Evolutionary conservation across 352 stramenopile species (phyloP).

Genomic region (Labyrinthula sp.): DNA sequence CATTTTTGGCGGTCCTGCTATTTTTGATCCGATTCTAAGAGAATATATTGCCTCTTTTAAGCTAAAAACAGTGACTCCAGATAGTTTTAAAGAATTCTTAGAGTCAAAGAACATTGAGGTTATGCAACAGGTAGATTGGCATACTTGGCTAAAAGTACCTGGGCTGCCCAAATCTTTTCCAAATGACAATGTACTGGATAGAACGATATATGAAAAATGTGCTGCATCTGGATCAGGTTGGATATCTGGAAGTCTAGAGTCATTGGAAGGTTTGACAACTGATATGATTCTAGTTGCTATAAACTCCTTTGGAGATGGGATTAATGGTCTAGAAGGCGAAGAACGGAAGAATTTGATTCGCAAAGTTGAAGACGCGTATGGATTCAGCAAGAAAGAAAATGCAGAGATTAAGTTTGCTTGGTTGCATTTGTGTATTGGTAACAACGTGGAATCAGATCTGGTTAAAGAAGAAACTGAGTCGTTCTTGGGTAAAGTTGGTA

Average conservation of each 20-base stretch:
- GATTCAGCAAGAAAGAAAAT: conserved; percentile 46
- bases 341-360: no score
- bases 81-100: conserved; percentile 50
- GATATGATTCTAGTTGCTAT: conserved; percentile 35
- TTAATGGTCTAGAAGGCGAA: conserved; percentile 35
- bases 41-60: conserved; percentile 66
- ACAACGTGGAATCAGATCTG: conserved; percentile 38
- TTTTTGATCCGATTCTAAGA: conserved; percentile 65
- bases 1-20: conserved; percentile 39
- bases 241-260: no score
- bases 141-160: conserved; percentile 60
- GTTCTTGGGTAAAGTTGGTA: conserved; percentile 32
- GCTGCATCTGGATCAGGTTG: not conserved
- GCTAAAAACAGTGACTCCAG: conserved; percentile 56
- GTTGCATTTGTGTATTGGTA: conserved; percentile 42
- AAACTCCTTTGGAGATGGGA: conserved; percentile 25
- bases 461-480: conserved; percentile 45
- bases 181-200: conserved; percentile 17
- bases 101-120: conserved; percentile 29
- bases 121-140: conserved; percentile 60
- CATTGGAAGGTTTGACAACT: not conserved
- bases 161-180: conserved; percentile 13
- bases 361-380: conserved; percentile 45
- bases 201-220: conserved; percentile 8
- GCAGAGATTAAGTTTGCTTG: conserved; percentile 55